Conservation (phyloP, 2,329 filamentous ascomycete genomes). For the Aspergillus sp. region DNA sequence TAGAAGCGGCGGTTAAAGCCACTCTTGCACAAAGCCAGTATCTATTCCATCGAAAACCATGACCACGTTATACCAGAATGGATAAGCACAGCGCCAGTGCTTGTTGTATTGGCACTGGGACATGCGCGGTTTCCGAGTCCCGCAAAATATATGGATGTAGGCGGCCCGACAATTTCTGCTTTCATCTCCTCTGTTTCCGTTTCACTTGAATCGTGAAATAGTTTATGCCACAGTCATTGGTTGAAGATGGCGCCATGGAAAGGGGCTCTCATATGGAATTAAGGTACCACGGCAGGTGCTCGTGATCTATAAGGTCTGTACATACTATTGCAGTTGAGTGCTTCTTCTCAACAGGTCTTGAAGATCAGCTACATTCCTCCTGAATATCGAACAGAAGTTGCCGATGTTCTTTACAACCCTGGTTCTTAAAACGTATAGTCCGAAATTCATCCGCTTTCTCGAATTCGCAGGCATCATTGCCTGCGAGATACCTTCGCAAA, state of each 20-base stretch:
- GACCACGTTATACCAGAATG: too few relatives aligned
- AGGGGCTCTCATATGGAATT: constrained; percentile 11
- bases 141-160: too few relatives aligned
- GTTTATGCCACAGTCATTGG: constrained; percentile 21
- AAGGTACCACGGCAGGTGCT: background rate
- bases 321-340: background rate
- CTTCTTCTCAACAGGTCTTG: background rate
- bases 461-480: background rate
- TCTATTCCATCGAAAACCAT: too few relatives aligned
- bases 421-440: background rate
- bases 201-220: constrained; percentile 16
- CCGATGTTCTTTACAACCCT: background rate
- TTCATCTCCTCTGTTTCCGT: too few relatives aligned
- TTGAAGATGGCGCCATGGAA: constrained; percentile 16
- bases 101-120: too few relatives aligned
- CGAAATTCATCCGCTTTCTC: background rate
- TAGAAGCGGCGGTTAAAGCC: too few relatives aligned
- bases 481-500: background rate
- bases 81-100: too few relatives aligned
- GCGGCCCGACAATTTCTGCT: too few relatives aligned
- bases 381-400: background rate
- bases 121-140: too few relatives aligned
- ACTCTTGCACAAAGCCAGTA: too few relatives aligned
- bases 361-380: background rate
- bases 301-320: too few relatives aligned